Evolutionary conservation across 1,284 basidiomycete genomes (phyloP).

Genomic region (Irpex sp.): DNA sequence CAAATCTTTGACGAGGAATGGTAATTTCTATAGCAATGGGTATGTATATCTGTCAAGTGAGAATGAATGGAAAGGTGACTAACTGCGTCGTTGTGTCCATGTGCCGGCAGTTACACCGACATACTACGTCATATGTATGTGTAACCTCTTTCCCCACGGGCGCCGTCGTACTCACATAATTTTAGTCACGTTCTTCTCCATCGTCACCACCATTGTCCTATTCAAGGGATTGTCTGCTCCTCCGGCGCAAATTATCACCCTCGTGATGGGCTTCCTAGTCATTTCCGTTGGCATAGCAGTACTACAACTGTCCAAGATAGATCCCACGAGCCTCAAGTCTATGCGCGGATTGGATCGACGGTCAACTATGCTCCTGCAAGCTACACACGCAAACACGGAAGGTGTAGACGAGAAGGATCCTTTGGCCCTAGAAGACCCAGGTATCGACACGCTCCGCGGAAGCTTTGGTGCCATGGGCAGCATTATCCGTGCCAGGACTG

Average conservation of each 20-base stretch:
- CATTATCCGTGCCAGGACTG: constrained; percentile 81
- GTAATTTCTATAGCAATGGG: constrained; percentile 64
- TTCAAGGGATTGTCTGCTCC: constrained; percentile 88
- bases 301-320: constrained; percentile 94
- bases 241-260: constrained; percentile 77
- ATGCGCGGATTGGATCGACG: constrained; percentile 67
- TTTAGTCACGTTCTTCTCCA: constrained; percentile 82
- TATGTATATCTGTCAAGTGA: constrained; percentile 25
- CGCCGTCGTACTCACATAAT: constrained; percentile 17
- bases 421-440: constrained; percentile 67
- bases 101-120: constrained; percentile 71
- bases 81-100: constrained; percentile 11
- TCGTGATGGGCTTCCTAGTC: constrained; percentile 88
- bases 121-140: constrained; percentile 49
- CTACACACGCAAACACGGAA: constrained; percentile 65
- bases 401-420: constrained; percentile 56
- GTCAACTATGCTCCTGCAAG: constrained; percentile 82
- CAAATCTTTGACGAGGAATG: constrained; percentile 6
- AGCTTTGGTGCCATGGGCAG: constrained; percentile 86
- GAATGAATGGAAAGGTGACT: constrained; percentile 13
- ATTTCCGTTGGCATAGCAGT: constrained; percentile 91
- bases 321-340: constrained; percentile 67
- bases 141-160: not conserved
- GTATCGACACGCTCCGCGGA: constrained; percentile 87
- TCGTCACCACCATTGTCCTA: constrained; percentile 84